Percentiles rank a stretch among this genome's conserved stretches.
phyloP scores from a whole-genome alignment of 768 basidiomycete species.

The Tulasnella sp. region DNA sequence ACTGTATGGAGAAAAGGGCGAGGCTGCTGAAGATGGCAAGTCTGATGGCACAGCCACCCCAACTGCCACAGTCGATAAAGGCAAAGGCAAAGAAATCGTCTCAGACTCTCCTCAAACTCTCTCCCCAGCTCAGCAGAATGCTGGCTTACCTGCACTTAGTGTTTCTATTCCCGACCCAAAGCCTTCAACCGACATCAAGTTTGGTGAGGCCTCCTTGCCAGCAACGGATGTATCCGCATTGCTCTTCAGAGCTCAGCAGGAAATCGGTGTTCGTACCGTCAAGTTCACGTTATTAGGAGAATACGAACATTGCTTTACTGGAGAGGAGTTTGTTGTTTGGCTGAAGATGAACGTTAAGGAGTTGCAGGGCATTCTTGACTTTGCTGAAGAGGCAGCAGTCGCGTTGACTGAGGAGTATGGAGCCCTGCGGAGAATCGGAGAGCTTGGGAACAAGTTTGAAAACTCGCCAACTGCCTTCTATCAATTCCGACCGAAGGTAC shows the following conservation, averaged over 20 bases:
- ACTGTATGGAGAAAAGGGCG: conserved; percentile 33
- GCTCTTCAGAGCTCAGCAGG: conserved; percentile 59
- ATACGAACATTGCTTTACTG: conserved; percentile 78
- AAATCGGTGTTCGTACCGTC: conserved; percentile 62
- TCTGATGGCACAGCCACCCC: conserved; percentile 41
- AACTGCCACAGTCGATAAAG: conserved; percentile 50
- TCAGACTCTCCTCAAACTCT: conserved; percentile 23
- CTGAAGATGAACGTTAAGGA: conserved; percentile 67
- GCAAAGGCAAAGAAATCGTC: conserved; percentile 57
- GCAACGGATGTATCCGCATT: conserved; percentile 59
- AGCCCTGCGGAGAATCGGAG: conserved; percentile 64
- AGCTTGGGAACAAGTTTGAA: conserved; percentile 62
- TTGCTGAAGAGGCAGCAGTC: conserved; percentile 65
- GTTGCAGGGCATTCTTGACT: conserved; percentile 68
- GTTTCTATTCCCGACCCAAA: conserved; percentile 27
- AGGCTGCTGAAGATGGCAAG: conserved; percentile 40
- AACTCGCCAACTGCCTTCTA: conserved; percentile 71
- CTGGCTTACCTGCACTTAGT: conserved; percentile 33
- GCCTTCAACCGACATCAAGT: conserved; percentile 44
- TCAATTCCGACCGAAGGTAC: conserved; percentile 74
- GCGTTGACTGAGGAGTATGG: conserved; percentile 56
- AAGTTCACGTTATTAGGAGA: conserved; percentile 75
- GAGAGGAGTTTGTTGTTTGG: conserved; percentile 85
- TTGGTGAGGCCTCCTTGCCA: conserved; percentile 67
- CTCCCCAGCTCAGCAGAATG: conserved; percentile 33